These are phyloP conservation scores for Aphanomyces cochlioides DNA, from an alignment of 352 stramenopile genomes.

Conservation along the genomic window DNA sequence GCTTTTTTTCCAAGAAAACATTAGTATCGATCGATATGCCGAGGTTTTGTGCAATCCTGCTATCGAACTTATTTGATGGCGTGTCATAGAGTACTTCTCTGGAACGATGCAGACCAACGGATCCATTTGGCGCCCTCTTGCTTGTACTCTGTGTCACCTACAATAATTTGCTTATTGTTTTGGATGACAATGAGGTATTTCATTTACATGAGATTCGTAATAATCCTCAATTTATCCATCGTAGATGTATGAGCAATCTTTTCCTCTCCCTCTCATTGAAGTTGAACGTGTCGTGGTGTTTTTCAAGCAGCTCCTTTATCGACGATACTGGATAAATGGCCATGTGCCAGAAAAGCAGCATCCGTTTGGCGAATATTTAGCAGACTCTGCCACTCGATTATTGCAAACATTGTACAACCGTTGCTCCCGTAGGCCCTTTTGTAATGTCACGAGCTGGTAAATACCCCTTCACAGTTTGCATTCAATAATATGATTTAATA, in stretches of 20 bases:
- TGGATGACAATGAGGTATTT: constrained; percentile 66
- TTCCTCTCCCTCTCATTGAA: constrained; percentile 59
- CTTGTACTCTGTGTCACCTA: constrained; percentile 58
- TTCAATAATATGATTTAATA: constrained; percentile 25
- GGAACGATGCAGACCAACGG: constrained; percentile 38
- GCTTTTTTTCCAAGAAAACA: constrained; percentile 56
- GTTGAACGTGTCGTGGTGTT: constrained; percentile 57
- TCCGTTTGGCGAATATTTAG: constrained; percentile 52
- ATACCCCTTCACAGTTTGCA: neutral
- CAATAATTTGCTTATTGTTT: constrained; percentile 56
- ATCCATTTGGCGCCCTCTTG: constrained; percentile 49
- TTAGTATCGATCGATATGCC: constrained; percentile 49
- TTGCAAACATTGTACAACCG: constrained; percentile 65
- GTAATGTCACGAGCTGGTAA: constrained; percentile 68
- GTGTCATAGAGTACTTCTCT: constrained; percentile 43
- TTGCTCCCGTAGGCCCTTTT: constrained; percentile 64
- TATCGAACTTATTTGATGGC: neutral
- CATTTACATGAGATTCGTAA: neutral
- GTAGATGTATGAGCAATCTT: constrained; percentile 68
- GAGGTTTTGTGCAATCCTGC: constrained; percentile 38
- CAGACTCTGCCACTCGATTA: constrained; percentile 53
- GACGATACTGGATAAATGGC: constrained; percentile 49
- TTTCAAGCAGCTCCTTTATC: constrained; percentile 55
- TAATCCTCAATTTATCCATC: constrained; percentile 8
- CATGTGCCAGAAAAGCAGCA: constrained; percentile 37